These are phyloP conservation scores for Euryodendron excelsum DNA, from an alignment of 148 eudicot species.

Conservation along the genomic window DNA sequence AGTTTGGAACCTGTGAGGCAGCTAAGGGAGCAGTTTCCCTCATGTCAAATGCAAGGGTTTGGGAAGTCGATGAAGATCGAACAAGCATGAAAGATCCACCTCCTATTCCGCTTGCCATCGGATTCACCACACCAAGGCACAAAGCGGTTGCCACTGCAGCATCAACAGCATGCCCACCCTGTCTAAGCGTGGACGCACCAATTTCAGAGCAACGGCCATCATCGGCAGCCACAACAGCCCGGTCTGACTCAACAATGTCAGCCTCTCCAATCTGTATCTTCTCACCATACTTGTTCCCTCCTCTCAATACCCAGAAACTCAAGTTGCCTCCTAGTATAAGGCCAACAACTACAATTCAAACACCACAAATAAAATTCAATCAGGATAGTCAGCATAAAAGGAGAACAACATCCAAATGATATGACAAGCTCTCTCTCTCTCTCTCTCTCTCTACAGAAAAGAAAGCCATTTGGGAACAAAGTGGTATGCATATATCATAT, in stretches of 20 bases:
- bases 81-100: slow-evolving; percentile 98
- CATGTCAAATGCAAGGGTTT: slow-evolving; percentile 66
- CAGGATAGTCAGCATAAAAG: neutral
- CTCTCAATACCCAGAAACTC: slow-evolving; percentile 19
- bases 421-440: neutral
- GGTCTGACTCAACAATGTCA: slow-evolving; percentile 54
- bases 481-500: too few species aligned
- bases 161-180: slow-evolving; percentile 91
- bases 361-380: neutral
- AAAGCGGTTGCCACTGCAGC: slow-evolving; percentile 87
- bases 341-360: slow-evolving; percentile 29
- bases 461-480: neutral
- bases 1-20: slow-evolving; percentile 64
- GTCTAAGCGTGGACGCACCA: slow-evolving; percentile 60
- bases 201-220: slow-evolving; percentile 87
- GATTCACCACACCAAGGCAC: slow-evolving; percentile 81
- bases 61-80: slow-evolving; percentile 48
- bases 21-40: slow-evolving; percentile 91
- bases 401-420: neutral
- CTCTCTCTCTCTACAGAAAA: too few species aligned
- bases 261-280: slow-evolving; percentile 15
- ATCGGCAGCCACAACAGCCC: slow-evolving; percentile 92
- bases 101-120: slow-evolving; percentile 87
- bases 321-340: slow-evolving; percentile 31
- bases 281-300: slow-evolving; percentile 8